Evolutionary conservation across 352 stramenopile species (phyloP), one percentile per base, ranked within the genome.

Genomic region (Globisporangium spiculum): DNA sequence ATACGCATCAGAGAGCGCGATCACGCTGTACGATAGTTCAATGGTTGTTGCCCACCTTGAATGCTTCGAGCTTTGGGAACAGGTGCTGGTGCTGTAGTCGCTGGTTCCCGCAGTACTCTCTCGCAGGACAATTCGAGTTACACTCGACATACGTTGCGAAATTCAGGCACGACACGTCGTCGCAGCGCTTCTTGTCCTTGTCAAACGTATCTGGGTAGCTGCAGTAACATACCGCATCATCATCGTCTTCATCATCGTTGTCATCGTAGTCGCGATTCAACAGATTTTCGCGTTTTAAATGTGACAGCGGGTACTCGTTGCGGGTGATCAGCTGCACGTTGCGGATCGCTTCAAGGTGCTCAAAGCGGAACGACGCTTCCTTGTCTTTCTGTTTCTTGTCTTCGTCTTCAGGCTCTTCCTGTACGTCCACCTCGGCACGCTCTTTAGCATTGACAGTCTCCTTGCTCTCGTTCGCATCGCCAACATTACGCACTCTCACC

Each of bases 131-230:
- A 2, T 71, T 59, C 18, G 72, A 60, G 3, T 70, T 77, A 61
- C 88, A 96, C 74, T 96, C 88, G 53, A 94, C 80, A 67, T 95
- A 96, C 36, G 88, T 96, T 53, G 88, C 88, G 60, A 91, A 94
- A 69, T 96, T 96, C n/a, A 96, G 75, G 64, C 88, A 96, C 38
- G 86, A 92, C n/a, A 93, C 84, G 67, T 94, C 85, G 63, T 93
- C 78, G 60, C 88, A 96, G 67, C 84, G 84, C 27, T 65, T 72
- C 53, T 72, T 70, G 5, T 84, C 68, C 7, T 67, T 63, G 41
- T 94, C 86, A 4, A 69, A 55, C 0, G 70, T 30, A 58, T 83
- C 71, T 3, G 86, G 84, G n/a, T 65, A 78, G 60, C 69, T 68
- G 60, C 86, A 94, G 57, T 85, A 88, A 65, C 86, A 94, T 24